A percentile compares a stretch with the other conserved stretches of the same genome.
Conservation (phyloP, 768 basidiomycete species). For the Hypsizygus marmoreus region DNA sequence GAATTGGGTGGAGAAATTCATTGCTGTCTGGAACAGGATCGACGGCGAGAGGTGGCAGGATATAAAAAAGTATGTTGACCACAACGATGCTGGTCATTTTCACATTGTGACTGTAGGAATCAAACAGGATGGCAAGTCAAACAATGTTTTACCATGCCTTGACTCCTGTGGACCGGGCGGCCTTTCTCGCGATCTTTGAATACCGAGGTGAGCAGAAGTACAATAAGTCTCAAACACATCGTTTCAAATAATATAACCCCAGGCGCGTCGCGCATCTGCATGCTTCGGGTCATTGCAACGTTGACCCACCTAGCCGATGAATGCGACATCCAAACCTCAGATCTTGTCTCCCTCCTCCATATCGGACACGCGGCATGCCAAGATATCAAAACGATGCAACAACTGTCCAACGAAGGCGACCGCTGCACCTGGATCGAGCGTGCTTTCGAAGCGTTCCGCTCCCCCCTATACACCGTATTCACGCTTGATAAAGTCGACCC, state of each 20-base stretch:
- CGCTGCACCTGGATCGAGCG: conserved; percentile 16
- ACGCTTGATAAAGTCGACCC: conserved; percentile 18
- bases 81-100: not conserved
- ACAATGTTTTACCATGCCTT: conserved; percentile 18
- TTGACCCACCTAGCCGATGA: conserved; percentile 18
- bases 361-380: conserved; percentile 23
- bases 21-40: conserved; percentile 25
- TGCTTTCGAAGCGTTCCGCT: conserved; percentile 18
- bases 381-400: conserved; percentile 11
- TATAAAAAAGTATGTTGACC: conserved; percentile 17
- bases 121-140: conserved; percentile 20
- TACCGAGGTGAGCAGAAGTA: conserved; percentile 14
- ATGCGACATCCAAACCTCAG: conserved; percentile 22
- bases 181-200: conserved; percentile 18
- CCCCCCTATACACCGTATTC: conserved; percentile 18
- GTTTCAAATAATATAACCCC: not conserved
- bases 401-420: conserved; percentile 4
- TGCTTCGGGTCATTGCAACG: conserved; percentile 28
- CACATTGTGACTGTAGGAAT: not conserved
- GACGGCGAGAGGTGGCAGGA: conserved; percentile 25
- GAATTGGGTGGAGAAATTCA: conserved; percentile 26
- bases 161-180: conserved; percentile 9
- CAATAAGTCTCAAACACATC: not conserved
- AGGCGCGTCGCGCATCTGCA: conserved; percentile 27
- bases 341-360: conserved; percentile 26